These are phyloP conservation scores for Thecaphora thlaspeos DNA, from an alignment of 1,284 basidiomycete species.

Conservation along the genomic window DNA sequence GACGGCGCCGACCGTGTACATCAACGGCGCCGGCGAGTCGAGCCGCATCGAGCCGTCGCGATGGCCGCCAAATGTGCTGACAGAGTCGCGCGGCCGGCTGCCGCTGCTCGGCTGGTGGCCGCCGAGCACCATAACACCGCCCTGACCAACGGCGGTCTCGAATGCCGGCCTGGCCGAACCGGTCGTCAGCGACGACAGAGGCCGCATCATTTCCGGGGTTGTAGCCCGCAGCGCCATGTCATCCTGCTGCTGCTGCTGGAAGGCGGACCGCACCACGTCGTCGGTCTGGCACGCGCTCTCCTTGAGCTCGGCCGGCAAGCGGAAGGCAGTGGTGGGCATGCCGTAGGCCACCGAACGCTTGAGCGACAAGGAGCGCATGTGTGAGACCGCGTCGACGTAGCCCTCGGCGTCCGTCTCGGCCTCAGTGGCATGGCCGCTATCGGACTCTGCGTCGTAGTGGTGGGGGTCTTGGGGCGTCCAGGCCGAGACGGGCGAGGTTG, in stretches of 20 bases:
- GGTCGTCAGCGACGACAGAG: conserved; percentile 4
- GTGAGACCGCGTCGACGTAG: conserved; percentile 21
- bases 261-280: conserved; percentile 32
- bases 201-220: background rate
- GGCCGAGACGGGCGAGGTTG: no score
- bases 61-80: conserved; percentile 37
- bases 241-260: no score
- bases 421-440: no score
- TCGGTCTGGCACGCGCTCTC: conserved; percentile 43
- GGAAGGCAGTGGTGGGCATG: no score
- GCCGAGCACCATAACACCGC: conserved; percentile 30
- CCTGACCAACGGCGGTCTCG: conserved; percentile 20
- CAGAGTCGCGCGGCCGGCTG: conserved; percentile 35
- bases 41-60: conserved; percentile 8
- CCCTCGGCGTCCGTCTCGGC: conserved; percentile 24
- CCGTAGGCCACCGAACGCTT: no score
- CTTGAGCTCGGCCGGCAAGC: conserved; percentile 21
- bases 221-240: conserved; percentile 4
- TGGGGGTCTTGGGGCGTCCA: no score
- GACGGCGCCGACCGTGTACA: conserved; percentile 38
- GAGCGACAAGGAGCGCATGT: background rate
- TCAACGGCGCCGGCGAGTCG: conserved; percentile 27
- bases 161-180: conserved; percentile 11
- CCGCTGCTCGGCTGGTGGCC: conserved; percentile 15
- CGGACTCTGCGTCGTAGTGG: no score